Base-by-base conservation (phyloP, 2,329 filamentous ascomycete genomes). In the Penicillium sp. region DNA sequence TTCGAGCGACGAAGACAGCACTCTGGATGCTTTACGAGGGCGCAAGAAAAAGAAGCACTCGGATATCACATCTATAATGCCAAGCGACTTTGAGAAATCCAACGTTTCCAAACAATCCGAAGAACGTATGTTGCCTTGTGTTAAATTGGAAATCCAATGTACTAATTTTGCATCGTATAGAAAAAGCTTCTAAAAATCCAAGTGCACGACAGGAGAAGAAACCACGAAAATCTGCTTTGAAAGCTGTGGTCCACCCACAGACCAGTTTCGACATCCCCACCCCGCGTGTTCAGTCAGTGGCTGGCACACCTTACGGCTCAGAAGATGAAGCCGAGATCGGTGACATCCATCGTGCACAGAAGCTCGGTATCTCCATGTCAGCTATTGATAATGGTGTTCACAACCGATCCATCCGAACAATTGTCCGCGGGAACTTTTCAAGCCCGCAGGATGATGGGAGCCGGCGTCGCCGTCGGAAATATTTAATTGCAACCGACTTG, bases 401-500 rank as follows among this genome's bases (percentile, higher is more conserved):
- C 1, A 88, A 93, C 69, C 87, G 94, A 36, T 89, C 90, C 10
- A 88, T 97, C 26, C 88, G 91, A 19, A 94, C 95, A 59, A 89
- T 97, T 57, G 88, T 96, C 61, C 88, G 94, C 14, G 94, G 94
- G 37, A 90, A 97, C 63, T 97, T 90, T 69, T 77, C 78, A 47
- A 63, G 63, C 25, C 87, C 96, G 62, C 86, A 89, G 41, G 83
- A 88, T 61, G 87, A 92, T 54, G 88, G 90, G 12, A 90, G 91
- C 50, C 82, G 90, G 47, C 85, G 89, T 47, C 85, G 89, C 50
- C 84, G 93, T 58, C 84, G 94, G 50, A 95, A 94, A 67, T 99
- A 97, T 70, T 78, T 99, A 16, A 91, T 97, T n/a, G 93, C 94
- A 3, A 97, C 91, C 0, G 94, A 99, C 73, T 78, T 97, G 4